Conservation (phyloP, 2,329 filamentous ascomycete species). For the Hypoxylon sp. region DNA sequence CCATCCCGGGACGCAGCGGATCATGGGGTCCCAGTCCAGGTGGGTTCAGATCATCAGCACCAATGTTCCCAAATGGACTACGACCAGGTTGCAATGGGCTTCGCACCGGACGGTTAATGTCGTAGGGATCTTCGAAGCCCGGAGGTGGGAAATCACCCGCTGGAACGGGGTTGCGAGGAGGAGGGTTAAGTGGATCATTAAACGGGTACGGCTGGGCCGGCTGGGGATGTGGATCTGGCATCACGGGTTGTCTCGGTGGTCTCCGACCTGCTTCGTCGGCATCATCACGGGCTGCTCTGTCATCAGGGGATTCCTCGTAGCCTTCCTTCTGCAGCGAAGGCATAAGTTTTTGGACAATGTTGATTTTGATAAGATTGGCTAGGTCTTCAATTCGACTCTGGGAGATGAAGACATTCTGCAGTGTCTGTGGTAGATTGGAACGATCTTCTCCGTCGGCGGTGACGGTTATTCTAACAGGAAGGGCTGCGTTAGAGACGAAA, state of each 20-base stretch:
- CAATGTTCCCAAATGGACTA: constrained; percentile 76
- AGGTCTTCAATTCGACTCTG: constrained; percentile 76
- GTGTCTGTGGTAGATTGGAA: constrained; percentile 62
- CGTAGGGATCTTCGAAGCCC: constrained; percentile 93
- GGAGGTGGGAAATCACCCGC: constrained; percentile 85
- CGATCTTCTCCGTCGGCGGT: constrained; percentile 65
- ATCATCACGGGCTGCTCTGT: constrained; percentile 59
- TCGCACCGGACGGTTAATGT: constrained; percentile 79
- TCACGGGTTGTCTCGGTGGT: constrained; percentile 58
- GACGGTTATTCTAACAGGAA: constrained; percentile 70
- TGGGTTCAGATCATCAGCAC: constrained; percentile 89
- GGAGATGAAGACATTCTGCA: constrained; percentile 80
- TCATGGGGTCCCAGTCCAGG: constrained; percentile 88
- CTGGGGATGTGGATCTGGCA: constrained; percentile 67
- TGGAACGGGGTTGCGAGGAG: constrained; percentile 75
- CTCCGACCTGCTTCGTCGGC: constrained; percentile 61
- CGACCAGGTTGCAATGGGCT: constrained; percentile 60
- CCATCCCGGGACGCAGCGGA: constrained; percentile 78
- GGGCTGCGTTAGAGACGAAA: constrained; percentile 73
- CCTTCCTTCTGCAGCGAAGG: constrained; percentile 83
- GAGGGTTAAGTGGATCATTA: constrained; percentile 74
- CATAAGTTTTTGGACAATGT: constrained; percentile 86
- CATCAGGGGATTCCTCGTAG: constrained; percentile 74
- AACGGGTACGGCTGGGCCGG: constrained; percentile 79
- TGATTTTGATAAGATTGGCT: constrained; percentile 78